A percentile compares a stretch with the other conserved stretches of the same genome.
phyloP scores from a whole-genome alignment of 75 land plant species.

The Cunninghamia lanceolata region DNA sequence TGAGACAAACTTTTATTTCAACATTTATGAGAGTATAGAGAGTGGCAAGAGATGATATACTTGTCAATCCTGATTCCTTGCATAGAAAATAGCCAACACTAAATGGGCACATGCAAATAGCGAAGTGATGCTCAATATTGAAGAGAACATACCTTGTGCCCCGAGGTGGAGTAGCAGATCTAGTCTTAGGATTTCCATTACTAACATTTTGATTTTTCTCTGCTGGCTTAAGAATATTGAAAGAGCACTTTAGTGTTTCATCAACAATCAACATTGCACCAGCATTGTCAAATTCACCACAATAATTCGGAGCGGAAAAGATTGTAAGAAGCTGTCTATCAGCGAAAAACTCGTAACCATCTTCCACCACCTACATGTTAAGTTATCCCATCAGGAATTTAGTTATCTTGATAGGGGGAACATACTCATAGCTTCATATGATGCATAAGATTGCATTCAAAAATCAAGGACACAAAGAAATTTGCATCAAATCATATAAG shows the following conservation, averaged over 20 bases:
- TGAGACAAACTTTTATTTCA: conserved; percentile 17
- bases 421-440: background rate
- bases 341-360: conserved; percentile 74
- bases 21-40: conserved; percentile 23
- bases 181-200: conserved; percentile 39
- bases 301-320: conserved; percentile 61
- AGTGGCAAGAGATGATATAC: background rate
- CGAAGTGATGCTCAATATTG: background rate
- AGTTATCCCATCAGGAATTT: background rate
- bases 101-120: conserved; percentile 10
- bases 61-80: background rate
- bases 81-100: background rate
- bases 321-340: conserved; percentile 59
- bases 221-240: conserved; percentile 47
- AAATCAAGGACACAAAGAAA: background rate
- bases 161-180: conserved; percentile 42
- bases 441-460: background rate
- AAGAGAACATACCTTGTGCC: conserved; percentile 18
- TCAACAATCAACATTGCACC: conserved; percentile 58
- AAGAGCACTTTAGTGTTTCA: conserved; percentile 42
- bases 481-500: background rate
- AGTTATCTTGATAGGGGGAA: background rate
- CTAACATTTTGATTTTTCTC: conserved; percentile 48
- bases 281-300: conserved; percentile 47
- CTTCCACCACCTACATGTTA: conserved; percentile 59